These are phyloP conservation scores for Toxicodendron radicans DNA, from an alignment of 345 rosid species.

Conservation along the genomic window DNA sequence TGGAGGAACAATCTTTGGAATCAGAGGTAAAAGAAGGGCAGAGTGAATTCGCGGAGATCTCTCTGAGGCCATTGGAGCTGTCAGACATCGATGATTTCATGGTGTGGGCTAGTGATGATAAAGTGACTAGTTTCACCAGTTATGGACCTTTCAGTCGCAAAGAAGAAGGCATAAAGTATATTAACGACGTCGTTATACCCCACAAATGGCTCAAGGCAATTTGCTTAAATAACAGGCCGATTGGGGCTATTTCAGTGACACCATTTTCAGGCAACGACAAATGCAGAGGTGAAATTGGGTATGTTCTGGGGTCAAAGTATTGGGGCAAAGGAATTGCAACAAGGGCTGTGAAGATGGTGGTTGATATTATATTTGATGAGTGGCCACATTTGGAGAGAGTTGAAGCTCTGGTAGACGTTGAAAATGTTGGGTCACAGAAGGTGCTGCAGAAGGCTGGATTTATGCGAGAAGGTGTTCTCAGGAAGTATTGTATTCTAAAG, in stretches of 20 bases:
- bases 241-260: slow-evolving; percentile 56
- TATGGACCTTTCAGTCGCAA: slow-evolving; percentile 54
- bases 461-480: slow-evolving; percentile 56
- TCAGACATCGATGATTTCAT: slow-evolving; percentile 63
- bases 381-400: slow-evolving; percentile 58
- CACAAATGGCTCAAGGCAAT: slow-evolving; percentile 78
- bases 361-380: slow-evolving; percentile 43
- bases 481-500: slow-evolving; percentile 40
- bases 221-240: slow-evolving; percentile 48
- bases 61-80: slow-evolving; percentile 45
- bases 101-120: slow-evolving; percentile 63
- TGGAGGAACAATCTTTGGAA: slow-evolving; percentile 23
- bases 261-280: slow-evolving; percentile 33
- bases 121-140: slow-evolving; percentile 49
- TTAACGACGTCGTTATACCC: slow-evolving; percentile 28
- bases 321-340: slow-evolving; percentile 69
- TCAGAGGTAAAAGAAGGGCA: neutral
- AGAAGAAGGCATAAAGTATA: slow-evolving; percentile 42
- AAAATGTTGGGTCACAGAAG: slow-evolving; percentile 62
- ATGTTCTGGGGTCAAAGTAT: slow-evolving; percentile 41
- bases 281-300: slow-evolving; percentile 58
- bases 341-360: slow-evolving; percentile 50
- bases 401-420: slow-evolving; percentile 67
- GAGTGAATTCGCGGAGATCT: slow-evolving; percentile 14
- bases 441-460: slow-evolving; percentile 72